Conservation (phyloP, 345 rosid species). For the Salix brachista region DNA sequence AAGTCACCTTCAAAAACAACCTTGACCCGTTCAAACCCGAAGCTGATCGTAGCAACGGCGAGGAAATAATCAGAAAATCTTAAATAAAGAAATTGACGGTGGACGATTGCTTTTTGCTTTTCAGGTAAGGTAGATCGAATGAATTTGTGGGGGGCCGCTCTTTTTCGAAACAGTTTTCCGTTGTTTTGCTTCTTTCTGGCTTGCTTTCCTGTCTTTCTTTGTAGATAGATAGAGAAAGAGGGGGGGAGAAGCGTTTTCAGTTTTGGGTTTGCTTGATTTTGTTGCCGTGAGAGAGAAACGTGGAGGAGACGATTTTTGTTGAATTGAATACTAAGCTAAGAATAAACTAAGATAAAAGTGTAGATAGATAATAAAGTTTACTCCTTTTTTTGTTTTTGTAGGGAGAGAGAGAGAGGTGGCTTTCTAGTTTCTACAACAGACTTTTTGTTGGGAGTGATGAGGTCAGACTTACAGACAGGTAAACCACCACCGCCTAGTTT, state of each 20-base stretch:
- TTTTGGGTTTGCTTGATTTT: background rate
- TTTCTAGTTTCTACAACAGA: background rate
- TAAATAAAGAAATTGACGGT: background rate
- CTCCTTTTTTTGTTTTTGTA: background rate
- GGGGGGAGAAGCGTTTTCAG: background rate
- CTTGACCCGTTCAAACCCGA: background rate
- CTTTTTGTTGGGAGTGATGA: background rate
- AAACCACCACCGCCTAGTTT: background rate
- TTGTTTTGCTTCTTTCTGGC: background rate
- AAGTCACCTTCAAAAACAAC: background rate
- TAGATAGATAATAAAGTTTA: background rate
- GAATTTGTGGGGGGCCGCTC: background rate
- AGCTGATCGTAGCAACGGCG: background rate
- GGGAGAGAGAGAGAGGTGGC: background rate
- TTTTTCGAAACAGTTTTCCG: background rate
- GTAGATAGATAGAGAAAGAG: too few species aligned
- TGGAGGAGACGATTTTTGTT: constrained; percentile 12
- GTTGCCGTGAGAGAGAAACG: background rate
- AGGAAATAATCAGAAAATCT: background rate
- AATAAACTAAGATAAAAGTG: background rate
- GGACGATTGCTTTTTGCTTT: background rate
- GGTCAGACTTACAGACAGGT: background rate
- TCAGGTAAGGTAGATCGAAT: background rate
- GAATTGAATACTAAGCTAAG: constrained; percentile 5
- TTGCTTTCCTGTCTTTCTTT: background rate